Evolutionary conservation across 1,284 basidiomycete genomes (phyloP).

Genomic region (Microbotryum silenes-acaulis): DNA sequence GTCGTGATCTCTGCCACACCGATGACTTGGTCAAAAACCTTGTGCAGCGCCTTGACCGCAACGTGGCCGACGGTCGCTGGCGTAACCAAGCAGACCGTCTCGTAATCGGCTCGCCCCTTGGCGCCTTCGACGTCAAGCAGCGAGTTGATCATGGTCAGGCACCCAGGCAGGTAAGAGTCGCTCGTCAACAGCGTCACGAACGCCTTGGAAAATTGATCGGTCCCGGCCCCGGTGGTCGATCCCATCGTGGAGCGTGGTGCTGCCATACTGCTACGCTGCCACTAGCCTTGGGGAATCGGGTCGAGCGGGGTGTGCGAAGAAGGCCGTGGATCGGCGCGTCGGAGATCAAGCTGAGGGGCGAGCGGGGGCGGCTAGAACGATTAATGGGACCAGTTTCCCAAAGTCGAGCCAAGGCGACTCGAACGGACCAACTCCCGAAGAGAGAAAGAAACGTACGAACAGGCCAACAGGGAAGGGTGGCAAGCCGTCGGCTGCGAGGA

Average conservation of each 20-base stretch:
- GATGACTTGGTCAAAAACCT: constrained; percentile 74
- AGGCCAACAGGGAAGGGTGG: no score
- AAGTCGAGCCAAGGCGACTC: no score
- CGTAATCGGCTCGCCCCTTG: constrained; percentile 50
- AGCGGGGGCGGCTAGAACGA: no score
- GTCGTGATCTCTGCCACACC: constrained; percentile 81
- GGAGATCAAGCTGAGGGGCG: no score
- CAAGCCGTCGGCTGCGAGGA: no score
- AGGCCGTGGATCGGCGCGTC: not conserved
- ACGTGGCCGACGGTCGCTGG: constrained; percentile 85
- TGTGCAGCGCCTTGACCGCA: constrained; percentile 69
- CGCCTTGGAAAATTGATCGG: not conserved
- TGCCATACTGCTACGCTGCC: no score
- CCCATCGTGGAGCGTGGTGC: no score
- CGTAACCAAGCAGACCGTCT: constrained; percentile 87
- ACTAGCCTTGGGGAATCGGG: no score
- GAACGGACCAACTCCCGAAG: no score
- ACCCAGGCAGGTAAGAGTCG: constrained; percentile 84
- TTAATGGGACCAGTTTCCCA: no score
- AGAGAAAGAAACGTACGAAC: no score
- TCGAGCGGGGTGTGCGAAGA: not conserved
- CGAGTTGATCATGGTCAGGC: constrained; percentile 74
- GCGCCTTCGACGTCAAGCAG: constrained; percentile 55
- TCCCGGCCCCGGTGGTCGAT: no score
- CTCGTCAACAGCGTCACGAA: constrained; percentile 70